Percentiles rank a stretch among this genome's conserved stretches.
phyloP scores from a whole-genome alignment of 2,329 filamentous ascomycete species.

The Aspergillus quadricinctus region DNA sequence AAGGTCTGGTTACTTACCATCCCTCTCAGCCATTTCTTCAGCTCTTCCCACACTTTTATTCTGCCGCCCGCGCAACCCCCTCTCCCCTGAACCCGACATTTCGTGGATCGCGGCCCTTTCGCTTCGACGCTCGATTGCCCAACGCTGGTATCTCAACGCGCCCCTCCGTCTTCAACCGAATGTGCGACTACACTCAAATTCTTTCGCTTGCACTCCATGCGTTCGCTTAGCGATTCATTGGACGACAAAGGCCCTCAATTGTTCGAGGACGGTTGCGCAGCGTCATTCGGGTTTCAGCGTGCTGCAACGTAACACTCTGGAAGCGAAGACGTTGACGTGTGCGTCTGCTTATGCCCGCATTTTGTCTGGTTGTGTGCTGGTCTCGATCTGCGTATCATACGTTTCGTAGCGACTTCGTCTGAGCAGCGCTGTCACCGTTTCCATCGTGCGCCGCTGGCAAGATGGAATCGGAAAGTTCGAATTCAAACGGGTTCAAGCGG shows the following conservation, averaged over 20 bases:
- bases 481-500: conserved; percentile 38
- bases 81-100: conserved; percentile 14
- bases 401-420: conserved; percentile 21
- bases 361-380: conserved; percentile 7
- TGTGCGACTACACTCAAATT: conserved; percentile 29
- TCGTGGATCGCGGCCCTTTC: conserved; percentile 17
- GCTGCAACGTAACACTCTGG: conserved; percentile 19
- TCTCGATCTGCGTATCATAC: conserved; percentile 19
- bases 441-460: conserved; percentile 21
- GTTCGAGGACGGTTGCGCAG: conserved; percentile 28
- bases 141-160: conserved; percentile 13
- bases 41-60: conserved; percentile 16
- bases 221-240: conserved; percentile 32
- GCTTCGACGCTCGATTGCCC: conserved; percentile 11
- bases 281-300: conserved; percentile 20
- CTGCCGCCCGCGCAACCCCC: conserved; percentile 4
- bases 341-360: conserved; percentile 16
- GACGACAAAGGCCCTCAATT: conserved; percentile 31
- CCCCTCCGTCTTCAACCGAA: conserved; percentile 27
- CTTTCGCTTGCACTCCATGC: conserved; percentile 35
- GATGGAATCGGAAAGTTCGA: conserved; percentile 41
- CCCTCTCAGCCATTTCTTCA: conserved; percentile 14
- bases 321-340: conserved; percentile 8
- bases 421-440: conserved; percentile 18
- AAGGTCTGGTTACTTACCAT: conserved; percentile 17